These are phyloP conservation scores for Dujonia santamariae DNA, from an alignment of 1,139 yeast species.

Conservation along the genomic window DNA sequence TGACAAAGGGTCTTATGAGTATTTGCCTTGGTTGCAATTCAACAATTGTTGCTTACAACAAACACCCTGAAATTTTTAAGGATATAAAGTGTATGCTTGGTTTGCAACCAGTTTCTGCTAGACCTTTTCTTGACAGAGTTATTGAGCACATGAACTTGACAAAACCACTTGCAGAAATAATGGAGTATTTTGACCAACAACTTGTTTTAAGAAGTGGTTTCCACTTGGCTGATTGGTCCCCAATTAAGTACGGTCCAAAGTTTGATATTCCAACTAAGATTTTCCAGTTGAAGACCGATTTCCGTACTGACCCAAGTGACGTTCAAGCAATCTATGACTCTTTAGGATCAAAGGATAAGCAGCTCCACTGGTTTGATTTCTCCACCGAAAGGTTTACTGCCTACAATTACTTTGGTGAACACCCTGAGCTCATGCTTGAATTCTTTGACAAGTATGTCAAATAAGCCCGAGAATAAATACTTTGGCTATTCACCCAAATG, in stretches of 20 bases:
- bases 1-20: slow-evolving; percentile 7
- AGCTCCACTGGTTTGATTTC: slow-evolving; percentile 9
- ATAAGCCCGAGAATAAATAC: too few species aligned
- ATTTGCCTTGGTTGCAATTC: slow-evolving; percentile 9
- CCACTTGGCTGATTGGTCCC: slow-evolving; percentile 7
- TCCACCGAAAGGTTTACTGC: slow-evolving; percentile 7
- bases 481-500: too few species aligned
- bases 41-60: slow-evolving; percentile 7
- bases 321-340: slow-evolving; percentile 8
- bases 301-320: slow-evolving; percentile 4
- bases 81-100: too few species aligned
- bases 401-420: slow-evolving; percentile 6
- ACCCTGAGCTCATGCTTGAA: slow-evolving; percentile 7
- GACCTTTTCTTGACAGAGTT: slow-evolving; percentile 3
- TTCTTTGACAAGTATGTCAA: too few species aligned
- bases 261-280: slow-evolving; percentile 7
- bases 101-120: too few species aligned
- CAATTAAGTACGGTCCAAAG: slow-evolving; percentile 4
- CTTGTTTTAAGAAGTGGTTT: slow-evolving; percentile 1
- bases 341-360: slow-evolving; percentile 7
- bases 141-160: slow-evolving; percentile 2
- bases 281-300: slow-evolving; percentile 7
- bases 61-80: too few species aligned
- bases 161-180: slow-evolving; percentile 3
- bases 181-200: slow-evolving; percentile 3